Evolutionary conservation across 1,284 basidiomycete species (phyloP).

Genomic region (Mycosarcoma maydis): DNA sequence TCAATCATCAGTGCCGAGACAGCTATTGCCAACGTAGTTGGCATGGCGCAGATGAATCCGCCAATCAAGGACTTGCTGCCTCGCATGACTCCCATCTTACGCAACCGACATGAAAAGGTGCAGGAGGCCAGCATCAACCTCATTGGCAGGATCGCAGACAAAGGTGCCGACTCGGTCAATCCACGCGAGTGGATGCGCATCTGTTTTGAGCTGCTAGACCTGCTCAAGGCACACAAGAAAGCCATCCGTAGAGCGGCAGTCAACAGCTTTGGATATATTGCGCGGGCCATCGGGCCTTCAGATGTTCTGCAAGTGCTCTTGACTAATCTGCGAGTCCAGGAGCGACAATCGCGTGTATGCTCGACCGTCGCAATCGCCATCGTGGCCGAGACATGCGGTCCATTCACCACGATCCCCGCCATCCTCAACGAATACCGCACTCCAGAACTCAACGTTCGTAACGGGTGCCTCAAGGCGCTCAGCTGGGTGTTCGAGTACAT

Average conservation of each 20-base stretch:
- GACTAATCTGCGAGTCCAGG: conserved; percentile 96
- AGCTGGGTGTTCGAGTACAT: conserved; percentile 99
- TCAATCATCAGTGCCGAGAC: conserved; percentile 98
- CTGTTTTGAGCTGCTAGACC: conserved; percentile 95
- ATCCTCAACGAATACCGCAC: conserved; percentile 99
- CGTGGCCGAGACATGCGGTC: conserved; percentile 89
- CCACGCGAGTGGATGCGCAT: conserved; percentile 99
- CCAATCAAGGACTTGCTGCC: conserved; percentile 98
- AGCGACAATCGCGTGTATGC: conserved; percentile 97
- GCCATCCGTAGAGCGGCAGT: conserved; percentile 97
- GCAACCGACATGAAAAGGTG: conserved; percentile 99
- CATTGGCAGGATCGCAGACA: conserved; percentile 99
- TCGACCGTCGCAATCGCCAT: conserved; percentile 92
- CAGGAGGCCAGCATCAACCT: conserved; percentile 99
- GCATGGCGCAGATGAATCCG: conserved; percentile 99
- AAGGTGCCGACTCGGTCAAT: conserved; percentile 97
- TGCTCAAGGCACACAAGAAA: conserved; percentile 99
- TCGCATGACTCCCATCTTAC: conserved; percentile 98
- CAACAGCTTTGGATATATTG: conserved; percentile 99
- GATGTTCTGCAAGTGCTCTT: conserved; percentile 95
- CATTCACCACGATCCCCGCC: conserved; percentile 98
- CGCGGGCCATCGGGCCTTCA: conserved; percentile 98
- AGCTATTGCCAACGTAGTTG: conserved; percentile 98
- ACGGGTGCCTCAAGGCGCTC: conserved; percentile 97
- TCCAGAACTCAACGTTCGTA: conserved; percentile 92